Evolutionary conservation across 352 stramenopile genomes (phyloP), one percentile per base, ranked within the genome.

Genomic region (Halophytophthora batemanensis): DNA sequence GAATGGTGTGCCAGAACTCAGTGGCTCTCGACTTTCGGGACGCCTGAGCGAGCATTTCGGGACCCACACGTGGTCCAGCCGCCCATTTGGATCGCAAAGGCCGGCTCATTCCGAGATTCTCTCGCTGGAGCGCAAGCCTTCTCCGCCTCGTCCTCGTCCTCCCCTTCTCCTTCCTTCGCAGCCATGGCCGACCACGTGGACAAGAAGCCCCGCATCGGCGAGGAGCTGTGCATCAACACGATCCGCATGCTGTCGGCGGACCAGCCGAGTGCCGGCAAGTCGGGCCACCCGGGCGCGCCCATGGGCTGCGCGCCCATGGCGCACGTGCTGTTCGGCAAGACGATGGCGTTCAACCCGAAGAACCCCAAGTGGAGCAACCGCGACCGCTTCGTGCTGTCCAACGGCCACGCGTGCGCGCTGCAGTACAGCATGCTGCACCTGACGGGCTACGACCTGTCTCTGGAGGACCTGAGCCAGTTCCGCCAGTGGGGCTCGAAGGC

Each of bases 361-460:
- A 90, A 92, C 64, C 81, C 83, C 17, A 77, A 81, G 62, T 95
- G 85, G 87, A 93, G 84, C 71, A 98, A 98, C 74, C 95, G 97
- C 37, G 97, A 99, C 83, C 95, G 97, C 65, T 99, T 99, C 70
- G 94, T 99, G 47, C 84, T 99, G 45, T 98, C 89, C 44, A 99
- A 99, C 73, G 97, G 97, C 54, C 97, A 99, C 76, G 95, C 91
- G 28, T 99, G 96, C 77, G 96, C 97, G 31, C 85, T 99, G 48
- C 96, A 98, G 71, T 99, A 99, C 83, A 90, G 86, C 39, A 99
- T 99, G 97, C 84, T 99, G 53, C 94, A 99, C 74, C 83, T 99
- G 25, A 96, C 88, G 41, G 97, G 97, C 50, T 97, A 96, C 77
- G 89, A 97, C 63, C 63, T 98, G 18, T 78, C 81, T 25, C 80